Conservation (phyloP, 2,329 filamentous ascomycete species). For the Coniochaeta hoffmannii region DNA sequence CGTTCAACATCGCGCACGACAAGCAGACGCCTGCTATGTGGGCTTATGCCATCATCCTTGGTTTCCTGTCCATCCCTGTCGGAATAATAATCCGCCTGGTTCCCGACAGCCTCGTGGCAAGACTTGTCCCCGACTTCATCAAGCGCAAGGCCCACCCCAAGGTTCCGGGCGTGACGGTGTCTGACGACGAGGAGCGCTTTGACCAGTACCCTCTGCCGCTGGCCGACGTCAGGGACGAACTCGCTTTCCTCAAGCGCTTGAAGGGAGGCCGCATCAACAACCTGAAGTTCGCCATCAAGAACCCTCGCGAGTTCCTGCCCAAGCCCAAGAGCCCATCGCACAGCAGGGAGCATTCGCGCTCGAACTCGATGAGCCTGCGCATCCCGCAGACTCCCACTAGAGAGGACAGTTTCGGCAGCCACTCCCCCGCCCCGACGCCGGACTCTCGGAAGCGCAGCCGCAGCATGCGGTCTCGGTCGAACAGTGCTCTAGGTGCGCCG, state of each 20-base stretch:
- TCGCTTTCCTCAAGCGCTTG: constrained; percentile 71
- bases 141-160: constrained; percentile 36
- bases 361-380: constrained; percentile 46
- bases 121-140: constrained; percentile 44
- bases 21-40: constrained; percentile 68
- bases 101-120: constrained; percentile 61
- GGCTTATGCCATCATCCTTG: constrained; percentile 80
- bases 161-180: constrained; percentile 51
- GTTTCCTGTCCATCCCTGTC: constrained; percentile 76
- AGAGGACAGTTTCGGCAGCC: constrained; percentile 40
- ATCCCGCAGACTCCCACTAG: constrained; percentile 56
- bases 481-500: constrained; percentile 66
- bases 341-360: constrained; percentile 55
- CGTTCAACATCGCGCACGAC: constrained; percentile 62
- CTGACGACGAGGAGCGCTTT: constrained; percentile 56
- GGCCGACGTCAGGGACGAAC: constrained; percentile 69
- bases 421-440: constrained; percentile 37
- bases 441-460: constrained; percentile 59
- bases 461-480: constrained; percentile 57
- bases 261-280: constrained; percentile 78
- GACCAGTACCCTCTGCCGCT: constrained; percentile 64
- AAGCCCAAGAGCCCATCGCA: constrained; percentile 56
- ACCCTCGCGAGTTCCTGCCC: constrained; percentile 63
- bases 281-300: constrained; percentile 69
- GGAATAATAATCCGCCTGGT: constrained; percentile 75